Evolutionary conservation across 2,329 filamentous ascomycete genomes (phyloP), one percentile per base, ranked within the genome.

Genomic region (Hypoxylon sp.): DNA sequence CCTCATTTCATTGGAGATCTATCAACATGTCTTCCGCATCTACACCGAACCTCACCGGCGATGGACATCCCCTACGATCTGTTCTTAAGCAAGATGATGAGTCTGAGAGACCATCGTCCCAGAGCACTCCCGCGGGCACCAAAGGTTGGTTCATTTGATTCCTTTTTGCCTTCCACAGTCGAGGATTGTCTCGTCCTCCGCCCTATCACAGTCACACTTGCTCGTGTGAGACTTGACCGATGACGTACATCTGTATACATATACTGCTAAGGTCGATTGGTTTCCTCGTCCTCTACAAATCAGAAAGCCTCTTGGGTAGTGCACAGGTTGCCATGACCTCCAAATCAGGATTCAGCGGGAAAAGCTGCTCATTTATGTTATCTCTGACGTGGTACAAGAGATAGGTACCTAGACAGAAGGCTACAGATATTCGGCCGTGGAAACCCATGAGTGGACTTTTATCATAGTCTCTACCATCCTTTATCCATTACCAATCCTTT

Each of bases 51-150:
- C 62, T 67, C 59, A 64, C 66, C n/a, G 48, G 52, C n/a, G 73
- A 74, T 12, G 63, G 68, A 8, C 70, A 63, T 12, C 75, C 73
- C 19, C 70, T 76, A 21, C 74, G 75, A 19, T 74, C 75, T 53
- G 74, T 74, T 46, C 61, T 77, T 57, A 77, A 75, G 59, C 69
- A 75, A 34, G 75, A 77, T 16, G 75, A 77, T 58, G 75, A 76
- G 41, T 55, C 67, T 14, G 75, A 76, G 39, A 69, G 71, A 29
- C 47, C 67, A 3, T 70, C 72, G 1, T 58, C 72, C 19, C 63
- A 65, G 16, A 72, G 69, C 55, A 65, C 65, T 30, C 53, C 57
- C 37, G 54, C 69, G 9, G 71, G 63, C 21, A 53, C 61, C 11
- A 75, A 76, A 76, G 74, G 74, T 76, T 67, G 53, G 74, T 73